Evolutionary conservation across 163 green algal genomes (phyloP).

Genomic region (Picocystis sp.): DNA sequence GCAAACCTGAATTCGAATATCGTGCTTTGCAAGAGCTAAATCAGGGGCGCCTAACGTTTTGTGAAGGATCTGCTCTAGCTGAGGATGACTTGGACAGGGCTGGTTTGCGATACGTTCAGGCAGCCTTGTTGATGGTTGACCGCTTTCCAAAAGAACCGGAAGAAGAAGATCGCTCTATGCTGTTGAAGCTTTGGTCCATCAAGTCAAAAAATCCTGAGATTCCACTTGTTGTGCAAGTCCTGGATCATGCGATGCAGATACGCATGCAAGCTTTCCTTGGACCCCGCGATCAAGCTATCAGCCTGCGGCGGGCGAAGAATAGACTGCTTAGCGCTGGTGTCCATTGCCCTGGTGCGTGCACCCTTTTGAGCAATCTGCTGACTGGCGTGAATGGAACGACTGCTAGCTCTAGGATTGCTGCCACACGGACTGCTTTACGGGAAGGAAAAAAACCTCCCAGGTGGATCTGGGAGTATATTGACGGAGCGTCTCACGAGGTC

Average conservation of each 20-base stretch:
- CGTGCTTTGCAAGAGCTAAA: constrained; percentile 44
- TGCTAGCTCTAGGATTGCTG: too few species aligned
- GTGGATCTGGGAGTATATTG: too few species aligned
- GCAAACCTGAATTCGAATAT: too few species aligned
- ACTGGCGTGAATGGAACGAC: too few species aligned
- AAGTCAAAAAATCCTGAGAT: not conserved
- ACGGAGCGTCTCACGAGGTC: too few species aligned
- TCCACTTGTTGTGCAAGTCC: not conserved
- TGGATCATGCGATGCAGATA: too few species aligned
- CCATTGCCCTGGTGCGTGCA: constrained; percentile 54
- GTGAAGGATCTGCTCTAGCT: constrained; percentile 50
- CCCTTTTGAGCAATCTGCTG: constrained; percentile 63
- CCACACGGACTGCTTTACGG: too few species aligned
- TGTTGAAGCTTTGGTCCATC: constrained; percentile 40
- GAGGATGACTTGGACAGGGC: constrained; percentile 38
- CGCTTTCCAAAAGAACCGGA: constrained; percentile 34
- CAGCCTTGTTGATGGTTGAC: constrained; percentile 46
- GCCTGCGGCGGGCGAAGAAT: too few species aligned
- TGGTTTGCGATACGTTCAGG: constrained; percentile 10
- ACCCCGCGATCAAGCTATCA: too few species aligned
- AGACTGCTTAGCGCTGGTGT: too few species aligned
- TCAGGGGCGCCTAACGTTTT: constrained; percentile 42
- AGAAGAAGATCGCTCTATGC: constrained; percentile 53
- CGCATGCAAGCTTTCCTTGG: too few species aligned
- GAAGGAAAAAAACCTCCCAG: too few species aligned